A percentile compares a stretch with the other conserved stretches of the same genome.
Conservation (phyloP, 225 moss, liverwort and hornwort genomes). For the Ulota crispa region DNA sequence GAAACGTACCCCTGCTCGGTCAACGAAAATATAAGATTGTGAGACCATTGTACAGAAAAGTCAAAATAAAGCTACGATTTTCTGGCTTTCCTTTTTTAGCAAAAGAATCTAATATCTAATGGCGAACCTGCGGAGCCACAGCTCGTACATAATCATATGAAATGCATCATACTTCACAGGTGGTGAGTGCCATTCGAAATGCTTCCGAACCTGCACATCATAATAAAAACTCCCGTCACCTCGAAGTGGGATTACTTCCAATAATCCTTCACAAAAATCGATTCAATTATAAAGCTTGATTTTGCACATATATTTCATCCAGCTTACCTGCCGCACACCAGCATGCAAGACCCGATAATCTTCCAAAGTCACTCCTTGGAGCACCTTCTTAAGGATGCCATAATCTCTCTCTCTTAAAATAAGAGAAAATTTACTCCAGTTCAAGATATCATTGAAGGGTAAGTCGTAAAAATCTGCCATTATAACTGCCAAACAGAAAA, state of each 20-base stretch:
- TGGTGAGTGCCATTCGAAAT: conserved; percentile 68
- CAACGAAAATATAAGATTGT: not conserved
- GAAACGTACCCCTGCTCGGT: not conserved
- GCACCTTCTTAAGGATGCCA: conserved; percentile 44
- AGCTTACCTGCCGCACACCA: conserved; percentile 56
- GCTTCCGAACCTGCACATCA: conserved; percentile 46
- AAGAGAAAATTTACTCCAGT: conserved; percentile 52
- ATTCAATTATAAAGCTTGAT: not conserved
- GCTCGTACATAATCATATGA: conserved; percentile 68
- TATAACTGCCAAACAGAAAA: conserved; percentile 42
- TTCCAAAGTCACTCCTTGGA: conserved; percentile 43
- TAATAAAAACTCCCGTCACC: not conserved
- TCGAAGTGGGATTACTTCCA: not conserved
- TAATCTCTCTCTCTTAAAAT: conserved; percentile 47
- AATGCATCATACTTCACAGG: conserved; percentile 56
- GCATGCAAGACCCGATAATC: conserved; percentile 56
- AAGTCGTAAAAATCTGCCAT: conserved; percentile 63
- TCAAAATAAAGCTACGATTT: not conserved
- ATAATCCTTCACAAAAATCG: not conserved
- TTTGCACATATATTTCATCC: not conserved
- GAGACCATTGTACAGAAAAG: not conserved
- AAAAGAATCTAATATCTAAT: conserved; percentile 45
- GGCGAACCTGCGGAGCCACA: conserved; percentile 61
- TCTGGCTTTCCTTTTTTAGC: not conserved
- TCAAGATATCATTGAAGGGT: conserved; percentile 55